These are phyloP conservation scores for Rhodotorula kratochvilovae DNA, from an alignment of 768 basidiomycete species.

Conservation along the genomic window DNA sequence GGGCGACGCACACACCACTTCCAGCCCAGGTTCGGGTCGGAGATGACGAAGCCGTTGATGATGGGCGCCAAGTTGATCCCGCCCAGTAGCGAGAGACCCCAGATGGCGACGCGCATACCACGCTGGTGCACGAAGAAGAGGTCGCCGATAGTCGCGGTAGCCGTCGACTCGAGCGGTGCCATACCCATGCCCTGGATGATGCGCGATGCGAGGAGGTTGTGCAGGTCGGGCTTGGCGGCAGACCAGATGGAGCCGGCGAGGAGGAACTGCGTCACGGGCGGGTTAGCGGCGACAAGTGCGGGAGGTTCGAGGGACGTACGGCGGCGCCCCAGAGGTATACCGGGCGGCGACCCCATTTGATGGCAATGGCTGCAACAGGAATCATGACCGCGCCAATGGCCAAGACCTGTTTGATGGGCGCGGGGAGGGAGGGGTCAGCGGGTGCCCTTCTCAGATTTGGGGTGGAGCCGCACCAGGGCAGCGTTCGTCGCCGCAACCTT, in stretches of 20 bases:
- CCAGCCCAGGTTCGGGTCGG: neutral
- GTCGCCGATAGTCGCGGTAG: neutral
- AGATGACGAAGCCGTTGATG: neutral
- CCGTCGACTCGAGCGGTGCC: neutral
- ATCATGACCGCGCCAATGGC: neutral
- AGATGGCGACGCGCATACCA: neutral
- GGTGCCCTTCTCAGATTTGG: too few species aligned
- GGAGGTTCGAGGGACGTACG: neutral
- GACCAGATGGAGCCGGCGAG: slow-evolving; percentile 12
- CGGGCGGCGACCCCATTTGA: slow-evolving; percentile 8
- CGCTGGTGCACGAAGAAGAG: neutral
- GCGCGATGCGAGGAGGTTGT: neutral
- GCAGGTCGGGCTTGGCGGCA: neutral
- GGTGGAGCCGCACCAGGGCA: neutral
- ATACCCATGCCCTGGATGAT: slow-evolving; percentile 2
- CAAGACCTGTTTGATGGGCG: too few species aligned
- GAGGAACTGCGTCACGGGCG: neutral
- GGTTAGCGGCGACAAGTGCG: too few species aligned
- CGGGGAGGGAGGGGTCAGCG: too few species aligned
- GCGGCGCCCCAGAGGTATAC: neutral
- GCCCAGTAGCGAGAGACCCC: neutral
- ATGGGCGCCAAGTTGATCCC: neutral
- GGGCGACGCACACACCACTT: neutral
- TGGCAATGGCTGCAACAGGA: neutral
- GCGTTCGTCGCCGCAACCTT: neutral